These are phyloP conservation scores for Aspergillus versicolor DNA, from an alignment of 2,329 filamentous ascomycete genomes.

Conservation along the genomic window DNA sequence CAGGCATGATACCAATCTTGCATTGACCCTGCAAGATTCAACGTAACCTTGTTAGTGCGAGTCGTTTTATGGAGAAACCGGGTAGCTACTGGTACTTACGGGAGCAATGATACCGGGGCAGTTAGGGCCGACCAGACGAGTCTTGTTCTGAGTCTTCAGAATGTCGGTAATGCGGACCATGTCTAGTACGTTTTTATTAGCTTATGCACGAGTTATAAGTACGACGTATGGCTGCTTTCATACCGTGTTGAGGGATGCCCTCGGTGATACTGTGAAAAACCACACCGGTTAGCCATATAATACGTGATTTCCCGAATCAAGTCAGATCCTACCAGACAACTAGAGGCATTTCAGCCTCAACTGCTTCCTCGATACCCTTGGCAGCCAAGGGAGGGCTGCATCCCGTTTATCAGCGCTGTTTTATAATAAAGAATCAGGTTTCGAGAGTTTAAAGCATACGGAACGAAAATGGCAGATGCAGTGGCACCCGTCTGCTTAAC, in stretches of 20 bases:
- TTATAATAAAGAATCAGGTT: background rate
- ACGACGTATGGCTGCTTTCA: constrained; percentile 26
- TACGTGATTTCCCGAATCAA: constrained; percentile 13
- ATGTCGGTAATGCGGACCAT: constrained; percentile 99
- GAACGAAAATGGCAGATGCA: constrained; percentile 94
- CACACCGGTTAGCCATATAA: background rate
- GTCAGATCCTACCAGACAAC: constrained; percentile 69
- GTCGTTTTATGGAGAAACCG: background rate
- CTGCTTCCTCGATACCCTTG: constrained; percentile 93
- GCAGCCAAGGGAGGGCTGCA: constrained; percentile 84
- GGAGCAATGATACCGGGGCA: constrained; percentile 95
- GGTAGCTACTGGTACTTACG: constrained; percentile 41
- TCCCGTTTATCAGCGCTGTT: constrained; percentile 19
- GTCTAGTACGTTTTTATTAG: constrained; percentile 54
- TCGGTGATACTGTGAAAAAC: constrained; percentile 69
- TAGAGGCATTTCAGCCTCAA: constrained; percentile 87
- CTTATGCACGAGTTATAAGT: constrained; percentile 16
- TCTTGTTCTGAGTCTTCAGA: constrained; percentile 96
- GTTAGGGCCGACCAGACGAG: constrained; percentile 93
- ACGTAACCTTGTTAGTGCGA: constrained; percentile 14
- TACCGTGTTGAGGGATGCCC: constrained; percentile 95
- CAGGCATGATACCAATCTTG: constrained; percentile 99
- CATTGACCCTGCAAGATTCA: constrained; percentile 72
- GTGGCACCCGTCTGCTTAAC: constrained; percentile 87
- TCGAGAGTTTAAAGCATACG: constrained; percentile 53